Base-by-base conservation (phyloP, 805 yeast species). In the Candida golubevii region DNA sequence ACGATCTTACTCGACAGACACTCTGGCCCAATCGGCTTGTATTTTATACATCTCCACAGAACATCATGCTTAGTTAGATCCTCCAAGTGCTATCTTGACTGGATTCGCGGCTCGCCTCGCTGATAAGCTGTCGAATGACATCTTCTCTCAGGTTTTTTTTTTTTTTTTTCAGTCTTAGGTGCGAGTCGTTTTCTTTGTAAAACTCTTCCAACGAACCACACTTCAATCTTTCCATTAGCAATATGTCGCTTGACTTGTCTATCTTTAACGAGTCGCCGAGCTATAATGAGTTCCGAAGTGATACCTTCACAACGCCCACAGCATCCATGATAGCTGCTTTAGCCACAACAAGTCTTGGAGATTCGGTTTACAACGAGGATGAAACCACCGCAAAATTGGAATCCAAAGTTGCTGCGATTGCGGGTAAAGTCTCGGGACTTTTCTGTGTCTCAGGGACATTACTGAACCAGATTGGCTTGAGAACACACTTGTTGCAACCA, bases 291-390 rank as follows among this genome's bases (percentile, higher is more conserved):
- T 53, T 55, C 45, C 38, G 58, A 26, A 46, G 51, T 34, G 58
- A 55, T 38, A 55, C 58, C 6, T 55, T 55, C 45, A 55, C 58
- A 34, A 55, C 57, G 9, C 58, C 58, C n/a, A 53, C 58, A 7
- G 38, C 50, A 1, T 35, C 46, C 6, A 49, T 55, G 55, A 48
- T 49, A 11, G 46, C 49, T 11, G 47, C 57, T 3, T 40, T 53
- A 18, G 53, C 51, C 28, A 49, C 47, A 9, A 54, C 72, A n/a
- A 56, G 71, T 0, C 57, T 62, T 23, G 75, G 75, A 4, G 75
- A 71, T 48, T 59, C 74, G 5, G 75, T 71, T 3, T 71, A 71
- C 51, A 61, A 66, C 46, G 74, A 70, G 49, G 75, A 71, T 53
- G 56, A 39, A 3, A 42, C 61, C 11, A 71, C 75, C 10, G 48